Evolutionary conservation across 2,329 filamentous ascomycete species (phyloP), one percentile per base, ranked within the genome.

Genomic region (Fusarium sp.): DNA sequence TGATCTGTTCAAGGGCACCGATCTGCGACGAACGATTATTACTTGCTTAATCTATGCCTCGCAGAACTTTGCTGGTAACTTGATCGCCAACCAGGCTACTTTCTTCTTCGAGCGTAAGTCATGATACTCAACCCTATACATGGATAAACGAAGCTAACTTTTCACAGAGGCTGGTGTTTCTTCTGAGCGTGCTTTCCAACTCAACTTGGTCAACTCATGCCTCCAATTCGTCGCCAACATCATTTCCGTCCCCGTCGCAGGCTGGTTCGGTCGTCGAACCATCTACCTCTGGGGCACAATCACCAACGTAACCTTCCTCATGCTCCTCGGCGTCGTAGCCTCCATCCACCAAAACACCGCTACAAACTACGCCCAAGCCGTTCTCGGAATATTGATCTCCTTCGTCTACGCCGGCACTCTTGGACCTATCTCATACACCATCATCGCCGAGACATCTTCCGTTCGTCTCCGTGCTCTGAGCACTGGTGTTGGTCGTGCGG

Each of bases 381-480:
- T 85, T 5, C 80, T 91, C 16, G 89, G 89, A 55, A 81, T 91
- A 59, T 88, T 91, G 72, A 83, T 91, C 74, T 91, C 89, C 32
- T 86, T 92, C 60, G 78, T 90, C 18, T 92, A 90, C 79, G 86
- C 85, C 49, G 77, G 89, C 14, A 87, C 86, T 68, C 87, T 87
- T 18, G 89, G 87, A 4, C 89, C 89, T 37, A 86, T 86, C 47
- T 90, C 89, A 6, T 91, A 86, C 84, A 86, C 88, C 79, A 89
- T 91, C 72, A 91, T 91, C 54, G 88, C 86, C 61, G 89, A 91
- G 79, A 91, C 89, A 7, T 90, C 89, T 0, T 81, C 89, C 45
- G 84, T 91, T 55, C 88, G 89, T 66, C 88, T 91, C 30, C 78
- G 89, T 41, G 86, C 89, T 46, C 79, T 91, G 23, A 91, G 86